Conservation (phyloP, 441 rosid species). For the Pelargonium cotyledonis region DNA sequence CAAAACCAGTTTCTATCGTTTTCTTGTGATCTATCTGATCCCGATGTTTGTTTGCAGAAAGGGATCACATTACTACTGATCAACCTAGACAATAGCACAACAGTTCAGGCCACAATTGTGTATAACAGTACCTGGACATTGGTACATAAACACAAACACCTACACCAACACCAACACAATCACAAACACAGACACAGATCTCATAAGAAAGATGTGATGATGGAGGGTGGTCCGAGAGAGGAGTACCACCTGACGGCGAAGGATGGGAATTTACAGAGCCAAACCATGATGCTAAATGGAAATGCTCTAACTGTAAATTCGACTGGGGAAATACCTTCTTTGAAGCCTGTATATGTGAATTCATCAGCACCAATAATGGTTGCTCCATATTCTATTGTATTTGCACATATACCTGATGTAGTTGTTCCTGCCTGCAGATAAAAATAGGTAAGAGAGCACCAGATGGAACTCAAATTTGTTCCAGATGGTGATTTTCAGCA, state of each 20-base stretch:
- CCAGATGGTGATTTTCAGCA: conserved; percentile 22
- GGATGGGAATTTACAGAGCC: conserved; percentile 79
- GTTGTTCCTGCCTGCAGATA: conserved; percentile 55
- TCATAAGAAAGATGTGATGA: conserved; percentile 18
- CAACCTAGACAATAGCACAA: conserved; percentile 61
- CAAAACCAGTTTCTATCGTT: neutral
- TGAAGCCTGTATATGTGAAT: conserved; percentile 47
- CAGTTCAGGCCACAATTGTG: conserved; percentile 36
- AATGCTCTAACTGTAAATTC: conserved; percentile 48
- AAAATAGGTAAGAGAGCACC: conserved; percentile 14
- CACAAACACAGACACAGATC: conserved; percentile 22
- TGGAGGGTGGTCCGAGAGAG: conserved; percentile 35
- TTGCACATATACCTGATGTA: conserved; percentile 50
- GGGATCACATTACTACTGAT: conserved; percentile 64
- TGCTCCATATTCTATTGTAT: conserved; percentile 66
- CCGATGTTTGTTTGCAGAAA: conserved; percentile 41
- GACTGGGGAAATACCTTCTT: conserved; percentile 54
- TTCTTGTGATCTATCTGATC: conserved; percentile 14
- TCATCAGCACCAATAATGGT: conserved; percentile 44
- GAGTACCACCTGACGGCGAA: conserved; percentile 80
- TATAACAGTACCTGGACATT: conserved; percentile 31
- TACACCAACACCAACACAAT: conserved; percentile 27
- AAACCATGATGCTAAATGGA: conserved; percentile 69
- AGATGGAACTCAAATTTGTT: conserved; percentile 28
- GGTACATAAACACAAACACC: conserved; percentile 26